phyloP scores from a whole-genome alignment of 192 early-diverging fungal genomes.

The Podila epigama region DNA sequence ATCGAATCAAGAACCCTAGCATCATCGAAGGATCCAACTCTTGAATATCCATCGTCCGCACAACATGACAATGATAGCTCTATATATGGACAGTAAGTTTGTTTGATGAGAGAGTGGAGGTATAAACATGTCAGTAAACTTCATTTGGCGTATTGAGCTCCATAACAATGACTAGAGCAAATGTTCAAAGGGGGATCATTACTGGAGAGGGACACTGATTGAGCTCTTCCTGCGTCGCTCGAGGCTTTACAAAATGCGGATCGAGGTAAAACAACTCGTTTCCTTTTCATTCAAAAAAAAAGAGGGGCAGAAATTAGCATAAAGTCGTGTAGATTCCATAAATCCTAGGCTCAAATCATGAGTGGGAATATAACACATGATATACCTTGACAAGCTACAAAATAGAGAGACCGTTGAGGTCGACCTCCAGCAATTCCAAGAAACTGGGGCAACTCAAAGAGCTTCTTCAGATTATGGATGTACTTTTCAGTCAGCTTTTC shows the following conservation, averaged over 20 bases:
- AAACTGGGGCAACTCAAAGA: constrained; percentile 50
- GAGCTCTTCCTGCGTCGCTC: constrained; percentile 30
- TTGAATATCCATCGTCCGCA: constrained; percentile 47
- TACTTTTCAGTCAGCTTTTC: constrained; percentile 25
- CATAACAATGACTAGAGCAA: too few relatives aligned
- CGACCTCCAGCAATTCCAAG: constrained; percentile 54
- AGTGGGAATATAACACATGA: neutral
- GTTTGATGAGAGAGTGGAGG: too few relatives aligned
- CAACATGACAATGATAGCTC: constrained; percentile 50
- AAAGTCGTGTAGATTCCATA: neutral
- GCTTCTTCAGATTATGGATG: constrained; percentile 16
- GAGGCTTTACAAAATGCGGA: constrained; percentile 50
- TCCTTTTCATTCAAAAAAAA: constrained; percentile 17
- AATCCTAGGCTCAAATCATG: neutral
- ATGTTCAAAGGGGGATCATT: too few relatives aligned
- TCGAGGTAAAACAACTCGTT: constrained; percentile 51
- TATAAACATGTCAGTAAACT: too few relatives aligned
- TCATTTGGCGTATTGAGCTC: too few relatives aligned
- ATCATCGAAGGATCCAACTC: constrained; percentile 55
- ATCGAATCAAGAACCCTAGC: constrained; percentile 50
- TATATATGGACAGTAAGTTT: constrained; percentile 1
- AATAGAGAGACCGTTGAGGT: constrained; percentile 50
- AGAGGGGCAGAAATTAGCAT: neutral
- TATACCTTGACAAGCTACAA: constrained; percentile 51
- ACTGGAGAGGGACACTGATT: constrained; percentile 27